Evolutionary conservation across 2,329 filamentous ascomycete genomes (phyloP).

Genomic region (Penicillium olsonii): DNA sequence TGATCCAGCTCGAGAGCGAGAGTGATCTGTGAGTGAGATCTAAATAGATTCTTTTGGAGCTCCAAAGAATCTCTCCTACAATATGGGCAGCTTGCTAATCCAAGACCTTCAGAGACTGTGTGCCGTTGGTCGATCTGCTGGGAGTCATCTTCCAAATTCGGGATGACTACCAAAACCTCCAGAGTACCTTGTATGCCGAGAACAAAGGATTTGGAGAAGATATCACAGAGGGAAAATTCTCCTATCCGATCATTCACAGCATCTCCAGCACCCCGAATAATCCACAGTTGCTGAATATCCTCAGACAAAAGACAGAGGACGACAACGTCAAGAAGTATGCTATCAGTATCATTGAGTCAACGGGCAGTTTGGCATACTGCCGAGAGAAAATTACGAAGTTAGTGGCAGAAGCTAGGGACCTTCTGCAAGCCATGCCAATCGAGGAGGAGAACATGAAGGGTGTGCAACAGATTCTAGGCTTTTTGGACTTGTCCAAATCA

Average conservation of each 20-base stretch:
- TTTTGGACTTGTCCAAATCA: too few species aligned
- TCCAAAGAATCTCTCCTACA: slow-evolving; percentile 32
- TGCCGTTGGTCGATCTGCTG: slow-evolving; percentile 67
- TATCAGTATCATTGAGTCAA: background rate
- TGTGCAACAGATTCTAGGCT: too few species aligned
- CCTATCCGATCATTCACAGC: slow-evolving; percentile 91
- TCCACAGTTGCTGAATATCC: background rate
- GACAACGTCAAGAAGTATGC: background rate
- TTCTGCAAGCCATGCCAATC: too few species aligned
- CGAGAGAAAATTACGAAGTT: background rate
- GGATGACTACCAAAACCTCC: slow-evolving; percentile 86
- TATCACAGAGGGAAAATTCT: slow-evolving; percentile 95
- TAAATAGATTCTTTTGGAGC: too few species aligned
- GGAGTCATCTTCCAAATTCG: slow-evolving; percentile 50
- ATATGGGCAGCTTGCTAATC: background rate
- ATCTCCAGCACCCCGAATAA: slow-evolving; percentile 63
- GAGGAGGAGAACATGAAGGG: too few species aligned
- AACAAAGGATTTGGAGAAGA: slow-evolving; percentile 96
- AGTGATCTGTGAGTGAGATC: background rate
- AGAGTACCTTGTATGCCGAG: slow-evolving; percentile 66
- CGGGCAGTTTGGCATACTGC: background rate
- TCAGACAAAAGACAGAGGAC: background rate
- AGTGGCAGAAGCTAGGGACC: background rate
- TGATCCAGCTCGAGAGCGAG: slow-evolving; percentile 47
- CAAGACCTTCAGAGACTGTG: slow-evolving; percentile 35